Percentiles rank a stretch among this genome's conserved stretches.
These are phyloP conservation scores for Rosa persica DNA, from an alignment of 306 rosid genomes.

Conservation along the genomic window DNA sequence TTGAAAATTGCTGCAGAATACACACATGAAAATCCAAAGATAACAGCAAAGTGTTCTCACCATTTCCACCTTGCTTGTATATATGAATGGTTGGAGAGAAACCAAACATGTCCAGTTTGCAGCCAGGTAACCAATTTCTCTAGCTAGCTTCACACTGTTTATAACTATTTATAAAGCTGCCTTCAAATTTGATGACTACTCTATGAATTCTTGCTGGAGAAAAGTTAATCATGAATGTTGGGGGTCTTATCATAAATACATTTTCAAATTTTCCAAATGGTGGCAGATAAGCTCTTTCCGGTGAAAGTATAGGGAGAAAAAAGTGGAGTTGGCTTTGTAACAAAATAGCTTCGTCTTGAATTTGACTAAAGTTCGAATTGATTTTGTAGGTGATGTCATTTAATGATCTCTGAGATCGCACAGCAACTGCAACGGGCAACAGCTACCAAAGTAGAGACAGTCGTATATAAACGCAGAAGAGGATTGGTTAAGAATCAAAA, in stretches of 20 bases:
- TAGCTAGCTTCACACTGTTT: background rate
- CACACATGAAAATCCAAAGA: constrained; percentile 40
- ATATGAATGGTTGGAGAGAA: constrained; percentile 45
- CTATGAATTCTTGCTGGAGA: background rate
- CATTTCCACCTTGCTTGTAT: constrained; percentile 49
- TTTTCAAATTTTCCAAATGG: background rate
- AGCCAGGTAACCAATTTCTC: constrained; percentile 28
- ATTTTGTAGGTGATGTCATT: background rate
- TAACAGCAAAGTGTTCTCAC: constrained; percentile 31
- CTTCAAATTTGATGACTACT: background rate
- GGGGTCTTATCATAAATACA: background rate
- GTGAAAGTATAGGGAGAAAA: background rate
- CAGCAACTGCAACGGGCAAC: background rate
- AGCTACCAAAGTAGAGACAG: background rate
- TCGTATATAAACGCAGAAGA: background rate
- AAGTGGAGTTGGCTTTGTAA: background rate
- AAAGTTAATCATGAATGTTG: background rate
- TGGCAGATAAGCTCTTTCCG: background rate
- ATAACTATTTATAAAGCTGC: background rate
- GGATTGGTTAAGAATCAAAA: background rate
- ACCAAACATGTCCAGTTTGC: constrained; percentile 41
- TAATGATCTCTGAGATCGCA: background rate
- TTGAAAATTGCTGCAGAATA: constrained; percentile 32
- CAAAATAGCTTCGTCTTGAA: background rate
- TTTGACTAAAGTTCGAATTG: background rate